phyloP scores from a whole-genome alignment of 306 rosid species.

The Begonia loranthoides region DNA sequence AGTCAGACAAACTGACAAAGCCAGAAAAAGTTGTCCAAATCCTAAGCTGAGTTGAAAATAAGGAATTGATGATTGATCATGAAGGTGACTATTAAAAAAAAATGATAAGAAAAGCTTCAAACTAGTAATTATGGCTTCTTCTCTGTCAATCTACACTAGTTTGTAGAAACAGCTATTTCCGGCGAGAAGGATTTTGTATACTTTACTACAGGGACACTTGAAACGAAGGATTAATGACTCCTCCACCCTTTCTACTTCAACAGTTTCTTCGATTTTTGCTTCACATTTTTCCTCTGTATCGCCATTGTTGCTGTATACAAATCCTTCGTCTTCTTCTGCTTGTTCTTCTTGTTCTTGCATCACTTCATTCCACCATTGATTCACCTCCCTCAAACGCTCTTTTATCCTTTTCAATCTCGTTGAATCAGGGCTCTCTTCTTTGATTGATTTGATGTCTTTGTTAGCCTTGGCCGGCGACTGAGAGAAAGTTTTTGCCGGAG shows the following conservation, averaged over 20 bases:
- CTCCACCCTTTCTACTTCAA: constrained; percentile 10
- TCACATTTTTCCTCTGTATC: background rate
- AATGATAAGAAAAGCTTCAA: too few species aligned
- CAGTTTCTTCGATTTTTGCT: constrained; percentile 5
- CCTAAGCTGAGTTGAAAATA: too few species aligned
- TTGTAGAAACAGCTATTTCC: constrained; percentile 11
- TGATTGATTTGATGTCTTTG: background rate
- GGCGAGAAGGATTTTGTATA: constrained; percentile 4
- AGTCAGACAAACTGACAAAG: too few species aligned
- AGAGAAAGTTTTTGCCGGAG: background rate
- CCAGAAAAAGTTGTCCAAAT: too few species aligned
- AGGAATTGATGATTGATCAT: too few species aligned
- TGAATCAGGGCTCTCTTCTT: constrained; percentile 8
- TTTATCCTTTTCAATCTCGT: constrained; percentile 7
- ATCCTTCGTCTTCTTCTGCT: background rate
- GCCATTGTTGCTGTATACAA: background rate
- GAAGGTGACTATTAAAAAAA: too few species aligned
- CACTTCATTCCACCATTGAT: constrained; percentile 8
- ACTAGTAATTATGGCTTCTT: too few species aligned
- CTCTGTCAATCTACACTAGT: background rate
- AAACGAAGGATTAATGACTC: constrained; percentile 5
- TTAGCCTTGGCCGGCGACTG: background rate
- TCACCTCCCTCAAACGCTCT: constrained; percentile 11
- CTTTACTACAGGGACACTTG: constrained; percentile 9
- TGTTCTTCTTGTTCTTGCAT: constrained; percentile 5